Percentiles rank a stretch among this genome's conserved stretches.
phyloP scores from a whole-genome alignment of 352 stramenopile species.

The Phytophthora pini region DNA sequence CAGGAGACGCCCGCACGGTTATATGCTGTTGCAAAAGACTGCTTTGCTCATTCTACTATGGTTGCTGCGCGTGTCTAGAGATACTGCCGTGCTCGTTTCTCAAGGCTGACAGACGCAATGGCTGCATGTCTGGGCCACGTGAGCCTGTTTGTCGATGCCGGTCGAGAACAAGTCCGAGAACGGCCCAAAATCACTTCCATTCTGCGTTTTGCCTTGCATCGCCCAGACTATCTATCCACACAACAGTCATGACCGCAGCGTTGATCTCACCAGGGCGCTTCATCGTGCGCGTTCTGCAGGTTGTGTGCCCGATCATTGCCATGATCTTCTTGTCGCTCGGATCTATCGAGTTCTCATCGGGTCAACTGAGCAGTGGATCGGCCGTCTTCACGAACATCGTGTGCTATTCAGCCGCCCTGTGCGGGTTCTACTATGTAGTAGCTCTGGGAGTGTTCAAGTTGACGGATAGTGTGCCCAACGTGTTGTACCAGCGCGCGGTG shows the following conservation, averaged over 20 bases:
- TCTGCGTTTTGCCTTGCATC: not conserved
- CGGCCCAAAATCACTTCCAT: not conserved
- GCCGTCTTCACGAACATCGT: conserved; percentile 46
- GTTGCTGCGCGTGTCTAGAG: not conserved
- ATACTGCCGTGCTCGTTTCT: not conserved
- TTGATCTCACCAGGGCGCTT: not conserved
- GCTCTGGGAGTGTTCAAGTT: conserved; percentile 32
- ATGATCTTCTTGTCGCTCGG: conserved; percentile 57
- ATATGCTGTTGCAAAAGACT: too few relatives aligned
- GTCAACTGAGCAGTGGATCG: conserved; percentile 43
- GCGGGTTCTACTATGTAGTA: conserved; percentile 45
- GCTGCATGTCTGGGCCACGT: not conserved
- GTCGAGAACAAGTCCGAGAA: not conserved
- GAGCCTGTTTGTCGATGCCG: not conserved
- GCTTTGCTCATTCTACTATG: too few relatives aligned
- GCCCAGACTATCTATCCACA: not conserved
- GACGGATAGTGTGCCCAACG: conserved; percentile 19
- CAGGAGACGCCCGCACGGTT: not conserved
- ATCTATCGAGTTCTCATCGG: conserved; percentile 46
- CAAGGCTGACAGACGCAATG: not conserved
- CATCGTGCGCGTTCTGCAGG: not conserved
- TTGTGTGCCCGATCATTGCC: conserved; percentile 6
- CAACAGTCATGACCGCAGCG: not conserved
- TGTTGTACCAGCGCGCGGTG: conserved; percentile 41
- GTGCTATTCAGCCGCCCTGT: conserved; percentile 48